Evolutionary conservation across 164 flowering plant genomes (phyloP).

Genomic region (Annona squamosa): DNA sequence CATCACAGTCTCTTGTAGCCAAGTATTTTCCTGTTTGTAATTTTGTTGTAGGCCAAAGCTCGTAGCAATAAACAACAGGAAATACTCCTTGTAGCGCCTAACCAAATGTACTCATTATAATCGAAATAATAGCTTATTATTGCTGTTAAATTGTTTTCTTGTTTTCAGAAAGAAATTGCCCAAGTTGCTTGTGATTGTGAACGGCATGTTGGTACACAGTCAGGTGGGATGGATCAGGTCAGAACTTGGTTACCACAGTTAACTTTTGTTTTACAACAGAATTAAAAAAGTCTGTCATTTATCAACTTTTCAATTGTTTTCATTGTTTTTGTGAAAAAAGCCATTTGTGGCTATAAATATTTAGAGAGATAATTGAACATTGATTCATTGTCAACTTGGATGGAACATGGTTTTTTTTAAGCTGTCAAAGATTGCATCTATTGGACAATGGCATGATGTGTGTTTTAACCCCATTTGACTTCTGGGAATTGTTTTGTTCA

Average conservation of each 20-base stretch:
- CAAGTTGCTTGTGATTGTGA: conserved; percentile 96
- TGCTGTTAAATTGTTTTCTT: neutral
- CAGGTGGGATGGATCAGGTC: conserved; percentile 99
- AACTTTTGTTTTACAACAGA: neutral
- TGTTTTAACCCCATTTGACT: neutral
- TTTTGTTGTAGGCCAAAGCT: neutral
- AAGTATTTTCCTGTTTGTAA: too few species aligned
- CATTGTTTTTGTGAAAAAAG: too few species aligned
- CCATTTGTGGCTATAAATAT: too few species aligned
- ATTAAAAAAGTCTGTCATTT: too few species aligned
- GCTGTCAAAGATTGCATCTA: neutral
- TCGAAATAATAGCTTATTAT: neutral
- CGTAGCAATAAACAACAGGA: neutral
- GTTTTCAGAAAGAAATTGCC: conserved; percentile 82
- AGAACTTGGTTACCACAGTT: neutral
- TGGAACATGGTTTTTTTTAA: neutral
- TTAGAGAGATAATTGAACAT: neutral
- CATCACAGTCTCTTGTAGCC: neutral
- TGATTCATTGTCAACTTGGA: neutral
- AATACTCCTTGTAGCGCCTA: neutral
- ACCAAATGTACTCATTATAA: neutral
- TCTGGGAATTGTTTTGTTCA: neutral
- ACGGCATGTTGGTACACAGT: conserved; percentile 95
- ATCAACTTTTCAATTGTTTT: too few species aligned
- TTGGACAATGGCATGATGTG: neutral